Base-by-base conservation (phyloP, 768 basidiomycete species). In the Lactarius hengduanensis region DNA sequence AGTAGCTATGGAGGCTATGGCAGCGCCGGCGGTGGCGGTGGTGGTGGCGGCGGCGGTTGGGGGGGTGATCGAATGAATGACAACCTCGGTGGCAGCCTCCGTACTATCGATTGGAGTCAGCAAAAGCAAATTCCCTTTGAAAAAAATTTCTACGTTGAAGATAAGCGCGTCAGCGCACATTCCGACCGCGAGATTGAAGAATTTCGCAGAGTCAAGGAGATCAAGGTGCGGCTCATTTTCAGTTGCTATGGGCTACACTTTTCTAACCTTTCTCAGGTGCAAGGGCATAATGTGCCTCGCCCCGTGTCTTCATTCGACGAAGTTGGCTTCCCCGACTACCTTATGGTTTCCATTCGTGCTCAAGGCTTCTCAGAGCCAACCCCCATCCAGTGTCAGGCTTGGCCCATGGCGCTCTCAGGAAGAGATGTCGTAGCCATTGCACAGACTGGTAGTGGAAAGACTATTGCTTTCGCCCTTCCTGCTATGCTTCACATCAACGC, bases 401-500 rank as follows among this genome's bases (percentile, higher is more conserved):
- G 97, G 97, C 97, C 97, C 0, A 98, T 98, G 95, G 96, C 97
- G 3, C 81, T 98, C 34, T 93, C 85, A 58, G 96, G 96, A 62
- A 84, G 94, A 67, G 96, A 99, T 78, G 84, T 98, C 45, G 91
- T 96, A 55, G 97, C 96, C 63, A 94, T 99, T 72, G 96, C 97
- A 43, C 96, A 98, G 78, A 99, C 97, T 10, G 97, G 97, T 64
- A 96, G 93, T 77, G 97, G 97, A 64, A 99, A 99, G 81, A 99
- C 97, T 8, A 98, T 99, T 64, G 87, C 96, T 11, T 99, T 99
- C 76, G 96, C 97, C 63, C 88, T 99, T 55, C 97, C 97, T 47
- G 96, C 97, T 59, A 99, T 98, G 96, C 83, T 99, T 40, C 97
- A 99, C 79, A 99, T 99, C 81, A 99, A 98, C 84, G 97, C 97